A percentile compares a stretch with the other conserved stretches of the same genome.
Conservation (phyloP, 192 early-diverging fungal species). For the Lobosporangium transversale region DNA sequence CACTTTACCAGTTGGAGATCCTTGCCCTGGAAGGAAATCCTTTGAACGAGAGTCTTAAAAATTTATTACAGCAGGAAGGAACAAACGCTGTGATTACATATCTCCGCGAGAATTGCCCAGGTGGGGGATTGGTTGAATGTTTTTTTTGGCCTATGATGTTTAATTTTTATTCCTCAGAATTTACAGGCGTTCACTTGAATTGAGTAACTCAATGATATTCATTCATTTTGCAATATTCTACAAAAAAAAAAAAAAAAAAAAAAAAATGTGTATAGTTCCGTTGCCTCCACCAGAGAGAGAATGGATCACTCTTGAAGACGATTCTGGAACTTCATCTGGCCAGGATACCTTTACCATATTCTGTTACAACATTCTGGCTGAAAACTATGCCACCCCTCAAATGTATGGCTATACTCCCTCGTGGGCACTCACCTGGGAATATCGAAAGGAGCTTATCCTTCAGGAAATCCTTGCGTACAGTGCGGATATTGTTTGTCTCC, state of each 20-base stretch:
- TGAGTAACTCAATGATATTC: no score
- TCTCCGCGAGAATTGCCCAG: constrained; percentile 87
- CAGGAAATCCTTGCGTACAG: constrained; percentile 87
- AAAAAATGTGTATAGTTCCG: no score
- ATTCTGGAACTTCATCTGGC: constrained; percentile 60
- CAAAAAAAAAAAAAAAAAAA: no score
- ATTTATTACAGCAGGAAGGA: constrained; percentile 88
- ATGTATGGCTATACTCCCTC: constrained; percentile 94
- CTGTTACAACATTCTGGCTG: constrained; percentile 92
- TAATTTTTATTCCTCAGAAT: no score
- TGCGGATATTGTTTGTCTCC: constrained; percentile 93
- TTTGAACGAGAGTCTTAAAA: constrained; percentile 81
- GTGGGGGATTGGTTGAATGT: no score
- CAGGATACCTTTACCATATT: constrained; percentile 88
- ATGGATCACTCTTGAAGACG: constrained; percentile 89
- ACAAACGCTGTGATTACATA: constrained; percentile 84
- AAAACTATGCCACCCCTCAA: constrained; percentile 88
- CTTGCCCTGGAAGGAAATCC: constrained; percentile 97
- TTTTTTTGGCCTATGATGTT: no score
- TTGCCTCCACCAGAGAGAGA: constrained; percentile 85
- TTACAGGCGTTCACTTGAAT: no score
- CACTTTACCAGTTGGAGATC: constrained; percentile 87
- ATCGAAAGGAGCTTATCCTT: constrained; percentile 88
- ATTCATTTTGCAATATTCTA: no score
- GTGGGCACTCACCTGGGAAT: constrained; percentile 94